phyloP scores from a whole-genome alignment of 1,284 basidiomycete genomes.

The Hypsizygus ulmarius region DNA sequence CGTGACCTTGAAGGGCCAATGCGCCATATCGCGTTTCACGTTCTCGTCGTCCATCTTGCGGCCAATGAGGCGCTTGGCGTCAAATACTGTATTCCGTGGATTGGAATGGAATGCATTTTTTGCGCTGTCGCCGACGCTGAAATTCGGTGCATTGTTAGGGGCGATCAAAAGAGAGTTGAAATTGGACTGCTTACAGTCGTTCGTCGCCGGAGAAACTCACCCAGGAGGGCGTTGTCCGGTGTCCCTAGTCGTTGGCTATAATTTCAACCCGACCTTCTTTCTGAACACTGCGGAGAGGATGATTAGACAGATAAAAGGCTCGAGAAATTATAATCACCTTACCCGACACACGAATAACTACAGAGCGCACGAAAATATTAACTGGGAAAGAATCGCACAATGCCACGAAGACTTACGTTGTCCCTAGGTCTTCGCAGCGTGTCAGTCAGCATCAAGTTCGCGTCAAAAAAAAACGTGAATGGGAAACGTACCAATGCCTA shows the following conservation, averaged over 20 bases:
- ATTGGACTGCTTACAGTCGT: slow-evolving; percentile 46
- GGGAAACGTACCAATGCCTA: slow-evolving; percentile 28
- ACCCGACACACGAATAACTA: slow-evolving; percentile 28
- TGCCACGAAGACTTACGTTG: slow-evolving; percentile 14
- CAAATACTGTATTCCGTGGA: slow-evolving; percentile 33
- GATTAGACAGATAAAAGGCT: background rate
- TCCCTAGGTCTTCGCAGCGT: slow-evolving; percentile 9
- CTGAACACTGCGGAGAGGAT: slow-evolving; percentile 25
- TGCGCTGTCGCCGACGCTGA: slow-evolving; percentile 68
- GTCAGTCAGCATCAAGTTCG: slow-evolving; percentile 3
- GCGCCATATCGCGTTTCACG: slow-evolving; percentile 77
- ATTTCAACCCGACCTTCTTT: slow-evolving; percentile 75
- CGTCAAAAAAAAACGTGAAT: background rate
- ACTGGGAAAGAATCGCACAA: background rate
- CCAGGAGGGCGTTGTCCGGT: slow-evolving; percentile 83
- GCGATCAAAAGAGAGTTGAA: background rate
- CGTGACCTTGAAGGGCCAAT: slow-evolving; percentile 76
- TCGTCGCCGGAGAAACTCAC: slow-evolving; percentile 77
- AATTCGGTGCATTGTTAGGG: background rate
- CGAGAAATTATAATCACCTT: slow-evolving; percentile 1
- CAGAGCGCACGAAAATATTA: background rate
- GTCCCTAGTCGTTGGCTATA: slow-evolving; percentile 83
- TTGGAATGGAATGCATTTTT: slow-evolving; percentile 52
- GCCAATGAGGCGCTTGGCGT: slow-evolving; percentile 81
- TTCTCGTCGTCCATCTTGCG: slow-evolving; percentile 72